A percentile compares a stretch with the other conserved stretches of the same genome.
Evolutionary conservation across 148 eudicot genomes (phyloP).

Genomic region (Amaranthus palmeri): DNA sequence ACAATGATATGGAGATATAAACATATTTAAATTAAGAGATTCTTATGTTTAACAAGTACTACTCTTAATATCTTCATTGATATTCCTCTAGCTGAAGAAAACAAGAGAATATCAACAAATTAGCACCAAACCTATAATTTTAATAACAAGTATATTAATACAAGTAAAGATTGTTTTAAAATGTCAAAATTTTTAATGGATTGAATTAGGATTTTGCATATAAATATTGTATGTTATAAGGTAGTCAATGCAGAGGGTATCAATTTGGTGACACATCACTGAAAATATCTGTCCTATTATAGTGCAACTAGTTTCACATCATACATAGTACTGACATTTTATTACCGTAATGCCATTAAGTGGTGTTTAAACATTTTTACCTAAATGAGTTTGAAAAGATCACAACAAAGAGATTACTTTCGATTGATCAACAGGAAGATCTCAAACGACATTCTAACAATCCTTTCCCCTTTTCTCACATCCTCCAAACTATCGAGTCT

Average conservation of each 20-base stretch:
- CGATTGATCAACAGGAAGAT: no score
- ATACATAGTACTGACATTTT: neutral
- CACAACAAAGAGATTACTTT: no score
- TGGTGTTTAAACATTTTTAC: no score
- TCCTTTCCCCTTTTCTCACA: no score
- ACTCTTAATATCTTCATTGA: conserved; percentile 18
- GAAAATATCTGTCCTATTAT: neutral
- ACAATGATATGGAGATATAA: neutral
- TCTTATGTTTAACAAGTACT: conserved; percentile 13
- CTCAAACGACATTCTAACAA: no score
- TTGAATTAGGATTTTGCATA: neutral
- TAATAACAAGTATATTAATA: neutral
- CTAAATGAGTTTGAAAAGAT: no score
- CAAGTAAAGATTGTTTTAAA: conserved; percentile 13
- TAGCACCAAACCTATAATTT: conserved; percentile 41
- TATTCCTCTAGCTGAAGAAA: conserved; percentile 37
- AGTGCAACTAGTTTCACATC: neutral
- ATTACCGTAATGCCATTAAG: neutral
- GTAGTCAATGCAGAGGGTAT: conserved; percentile 20
- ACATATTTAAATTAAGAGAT: conserved; percentile 6
- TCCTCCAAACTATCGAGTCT: no score
- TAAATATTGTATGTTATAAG: neutral
- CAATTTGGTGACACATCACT: neutral
- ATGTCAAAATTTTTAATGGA: neutral
- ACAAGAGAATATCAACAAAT: conserved; percentile 41